Percentiles rank a stretch among this genome's conserved stretches.
These are phyloP conservation scores for Prunus campanulata DNA, from an alignment of 306 rosid genomes.

Conservation along the genomic window DNA sequence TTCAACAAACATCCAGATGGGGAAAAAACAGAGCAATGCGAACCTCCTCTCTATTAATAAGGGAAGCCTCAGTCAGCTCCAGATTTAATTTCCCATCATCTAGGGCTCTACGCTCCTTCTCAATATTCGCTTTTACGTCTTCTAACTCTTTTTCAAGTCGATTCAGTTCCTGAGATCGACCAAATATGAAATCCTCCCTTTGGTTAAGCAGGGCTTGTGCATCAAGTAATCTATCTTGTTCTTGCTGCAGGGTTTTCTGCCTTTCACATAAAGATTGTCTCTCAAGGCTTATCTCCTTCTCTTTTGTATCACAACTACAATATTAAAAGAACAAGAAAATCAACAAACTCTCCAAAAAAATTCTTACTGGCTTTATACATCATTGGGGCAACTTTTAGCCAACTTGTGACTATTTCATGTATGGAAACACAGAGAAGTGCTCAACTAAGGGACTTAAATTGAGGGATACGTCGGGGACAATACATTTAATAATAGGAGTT, in stretches of 20 bases:
- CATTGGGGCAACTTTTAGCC: not conserved
- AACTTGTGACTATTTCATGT: not conserved
- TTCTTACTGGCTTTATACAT: conserved; percentile 15
- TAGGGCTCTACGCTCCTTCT: conserved; percentile 52
- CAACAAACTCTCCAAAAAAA: not conserved
- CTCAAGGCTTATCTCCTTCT: conserved; percentile 71
- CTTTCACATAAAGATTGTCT: conserved; percentile 80
- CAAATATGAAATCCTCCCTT: conserved; percentile 66
- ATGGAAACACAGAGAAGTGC: not conserved
- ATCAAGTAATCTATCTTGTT: conserved; percentile 81
- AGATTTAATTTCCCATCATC: conserved; percentile 58
- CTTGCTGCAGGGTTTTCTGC: conserved; percentile 72
- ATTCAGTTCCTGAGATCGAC: conserved; percentile 67
- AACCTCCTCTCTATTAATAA: conserved; percentile 74
- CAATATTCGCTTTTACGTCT: conserved; percentile 45
- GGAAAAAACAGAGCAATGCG: conserved; percentile 21
- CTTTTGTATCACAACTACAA: conserved; percentile 81
- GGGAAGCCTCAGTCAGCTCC: conserved; percentile 52
- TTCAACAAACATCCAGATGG: not conserved
- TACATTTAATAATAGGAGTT: not conserved
- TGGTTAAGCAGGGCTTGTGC: conserved; percentile 75
- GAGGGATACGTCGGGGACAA: not conserved
- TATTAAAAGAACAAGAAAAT: conserved; percentile 9
- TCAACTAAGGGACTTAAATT: not conserved
- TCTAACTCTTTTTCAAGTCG: conserved; percentile 71